phyloP scores from a whole-genome alignment of 352 stramenopile species.

The Globisporangium viniferum region DNA sequence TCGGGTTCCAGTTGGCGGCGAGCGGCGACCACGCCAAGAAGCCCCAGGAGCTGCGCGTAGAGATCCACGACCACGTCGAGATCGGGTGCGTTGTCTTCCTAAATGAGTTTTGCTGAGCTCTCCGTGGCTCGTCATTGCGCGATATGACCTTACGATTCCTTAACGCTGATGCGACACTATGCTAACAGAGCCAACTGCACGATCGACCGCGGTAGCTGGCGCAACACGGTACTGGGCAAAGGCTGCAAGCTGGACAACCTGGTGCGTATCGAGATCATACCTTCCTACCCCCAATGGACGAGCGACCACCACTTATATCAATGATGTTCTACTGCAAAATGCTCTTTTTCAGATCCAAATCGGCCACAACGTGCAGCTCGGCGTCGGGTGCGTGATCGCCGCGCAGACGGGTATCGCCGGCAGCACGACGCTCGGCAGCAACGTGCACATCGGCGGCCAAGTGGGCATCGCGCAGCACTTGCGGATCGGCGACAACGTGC shows the following conservation, averaged over 20 bases:
- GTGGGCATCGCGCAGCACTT: conserved; percentile 83
- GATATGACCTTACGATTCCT: background rate
- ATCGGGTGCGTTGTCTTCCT: conserved; percentile 44
- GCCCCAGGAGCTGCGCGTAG: conserved; percentile 69
- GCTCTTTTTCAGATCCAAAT: conserved; percentile 64
- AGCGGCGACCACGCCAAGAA: conserved; percentile 75
- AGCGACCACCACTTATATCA: no score
- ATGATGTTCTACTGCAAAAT: no score
- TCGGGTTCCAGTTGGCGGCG: conserved; percentile 70
- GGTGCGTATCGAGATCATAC: conserved; percentile 18
- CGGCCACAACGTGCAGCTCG: conserved; percentile 84
- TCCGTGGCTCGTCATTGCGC: background rate
- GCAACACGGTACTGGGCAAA: conserved; percentile 67
- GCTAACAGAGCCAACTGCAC: conserved; percentile 59
- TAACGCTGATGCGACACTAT: background rate
- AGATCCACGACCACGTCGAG: conserved; percentile 81
- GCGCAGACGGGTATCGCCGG: conserved; percentile 82
- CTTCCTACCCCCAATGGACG: no score
- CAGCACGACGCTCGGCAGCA: conserved; percentile 71
- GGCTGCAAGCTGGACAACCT: conserved; percentile 86
- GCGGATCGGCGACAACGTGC: conserved; percentile 73
- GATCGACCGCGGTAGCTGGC: conserved; percentile 84
- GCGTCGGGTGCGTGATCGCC: conserved; percentile 63
- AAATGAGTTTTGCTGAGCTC: background rate
- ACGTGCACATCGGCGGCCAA: conserved; percentile 79